Evolutionary conservation across 2,329 filamentous ascomycete genomes (phyloP).

Genomic region (Calycina marina): DNA sequence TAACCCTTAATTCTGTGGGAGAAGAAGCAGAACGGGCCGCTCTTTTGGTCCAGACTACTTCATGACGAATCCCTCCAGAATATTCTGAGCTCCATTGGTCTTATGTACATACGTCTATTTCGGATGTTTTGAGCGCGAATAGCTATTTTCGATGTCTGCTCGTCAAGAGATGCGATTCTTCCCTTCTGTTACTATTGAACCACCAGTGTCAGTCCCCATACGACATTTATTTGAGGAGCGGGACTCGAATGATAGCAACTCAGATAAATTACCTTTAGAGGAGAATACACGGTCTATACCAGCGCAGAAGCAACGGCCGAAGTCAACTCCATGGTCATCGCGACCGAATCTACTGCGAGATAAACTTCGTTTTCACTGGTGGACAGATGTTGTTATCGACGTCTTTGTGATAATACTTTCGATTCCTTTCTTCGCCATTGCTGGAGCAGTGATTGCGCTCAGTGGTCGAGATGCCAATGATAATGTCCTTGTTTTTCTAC

Average conservation of each 20-base stretch:
- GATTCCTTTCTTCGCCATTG: conserved; percentile 12
- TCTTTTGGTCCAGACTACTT: neutral
- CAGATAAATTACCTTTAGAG: neutral
- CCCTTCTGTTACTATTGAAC: neutral
- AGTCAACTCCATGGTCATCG: neutral
- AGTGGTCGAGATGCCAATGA: conserved; percentile 8
- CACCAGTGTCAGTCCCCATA: neutral
- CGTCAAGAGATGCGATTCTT: neutral
- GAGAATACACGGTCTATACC: neutral
- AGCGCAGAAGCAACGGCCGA: neutral
- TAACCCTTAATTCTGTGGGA: neutral
- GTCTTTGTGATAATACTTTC: conserved; percentile 10
- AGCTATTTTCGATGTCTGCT: neutral
- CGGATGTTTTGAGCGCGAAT: no score
- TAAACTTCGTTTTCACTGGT: neutral
- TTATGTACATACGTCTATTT: no score
- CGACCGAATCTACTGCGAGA: neutral
- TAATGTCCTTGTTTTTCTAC: conserved; percentile 6
- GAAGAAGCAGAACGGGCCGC: neutral
- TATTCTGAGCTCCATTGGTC: no score
- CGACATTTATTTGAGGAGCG: neutral
- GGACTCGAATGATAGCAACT: neutral
- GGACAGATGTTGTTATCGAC: neutral
- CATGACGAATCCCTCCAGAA: neutral
- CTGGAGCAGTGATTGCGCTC: conserved; percentile 8